These are phyloP conservation scores for Phanerochaete sordida DNA, from an alignment of 768 basidiomycete species.

Conservation along the genomic window DNA sequence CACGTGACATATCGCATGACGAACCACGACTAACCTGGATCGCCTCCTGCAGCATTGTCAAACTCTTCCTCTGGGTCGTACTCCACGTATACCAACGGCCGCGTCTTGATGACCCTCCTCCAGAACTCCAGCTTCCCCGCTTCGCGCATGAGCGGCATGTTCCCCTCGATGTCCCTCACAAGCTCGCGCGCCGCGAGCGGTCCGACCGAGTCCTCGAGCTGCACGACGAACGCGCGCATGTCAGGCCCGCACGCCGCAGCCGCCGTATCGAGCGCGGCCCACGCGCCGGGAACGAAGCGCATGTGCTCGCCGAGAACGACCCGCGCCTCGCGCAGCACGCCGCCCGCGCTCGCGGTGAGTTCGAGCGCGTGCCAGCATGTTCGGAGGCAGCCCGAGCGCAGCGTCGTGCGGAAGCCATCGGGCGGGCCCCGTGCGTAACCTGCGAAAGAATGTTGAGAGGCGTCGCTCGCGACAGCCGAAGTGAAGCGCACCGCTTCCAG, in stretches of 20 bases:
- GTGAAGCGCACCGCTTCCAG: neutral
- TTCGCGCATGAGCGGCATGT: neutral
- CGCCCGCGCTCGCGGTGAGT: neutral
- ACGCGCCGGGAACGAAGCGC: neutral
- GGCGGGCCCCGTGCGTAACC: neutral
- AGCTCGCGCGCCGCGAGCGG: neutral
- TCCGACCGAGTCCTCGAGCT: neutral
- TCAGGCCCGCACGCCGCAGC: neutral
- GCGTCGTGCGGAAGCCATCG: neutral
- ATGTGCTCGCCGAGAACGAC: neutral
- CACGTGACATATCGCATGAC: too few species aligned
- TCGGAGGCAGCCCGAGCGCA: neutral
- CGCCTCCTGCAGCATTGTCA: too few species aligned
- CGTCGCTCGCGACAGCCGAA: too few species aligned
- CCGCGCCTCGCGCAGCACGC: neutral
- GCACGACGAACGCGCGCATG: neutral
- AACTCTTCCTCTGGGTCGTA: neutral
- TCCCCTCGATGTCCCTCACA: neutral
- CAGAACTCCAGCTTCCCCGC: neutral
- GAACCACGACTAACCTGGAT: too few species aligned
- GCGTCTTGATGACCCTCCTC: neutral
- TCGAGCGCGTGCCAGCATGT: neutral
- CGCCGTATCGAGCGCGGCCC: neutral
- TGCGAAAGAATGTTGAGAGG: too few species aligned
- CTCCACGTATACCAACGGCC: neutral